Evolutionary conservation across 805 yeast species (phyloP).

Genomic region (Hanseniaspora guilliermondii): DNA sequence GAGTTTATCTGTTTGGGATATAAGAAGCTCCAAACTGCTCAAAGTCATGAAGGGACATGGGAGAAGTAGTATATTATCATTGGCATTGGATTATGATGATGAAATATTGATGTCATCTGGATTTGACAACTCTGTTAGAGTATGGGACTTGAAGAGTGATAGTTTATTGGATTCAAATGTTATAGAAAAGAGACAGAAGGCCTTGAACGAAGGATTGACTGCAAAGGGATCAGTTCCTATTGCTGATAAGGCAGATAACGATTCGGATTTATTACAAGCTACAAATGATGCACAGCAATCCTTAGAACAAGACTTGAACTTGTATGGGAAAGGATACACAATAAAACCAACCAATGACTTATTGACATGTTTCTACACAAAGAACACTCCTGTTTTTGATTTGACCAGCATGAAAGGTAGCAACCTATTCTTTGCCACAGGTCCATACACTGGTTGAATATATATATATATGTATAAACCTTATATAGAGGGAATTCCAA

Average conservation of each 20-base stretch:
- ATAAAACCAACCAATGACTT: constrained; percentile 78
- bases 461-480: neutral
- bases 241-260: neutral
- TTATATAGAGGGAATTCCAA: neutral
- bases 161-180: constrained; percentile 61
- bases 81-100: constrained; percentile 78
- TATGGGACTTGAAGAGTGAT: constrained; percentile 87
- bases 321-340: constrained; percentile 47
- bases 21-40: constrained; percentile 76
- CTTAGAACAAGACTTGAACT: constrained; percentile 29
- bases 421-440: constrained; percentile 84
- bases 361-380: constrained; percentile 85
- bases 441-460: constrained; percentile 48
- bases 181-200: constrained; percentile 47
- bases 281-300: constrained; percentile 16
- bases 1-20: constrained; percentile 82
- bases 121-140: constrained; percentile 83
- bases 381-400: constrained; percentile 84
- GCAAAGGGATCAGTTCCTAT: constrained; percentile 17
- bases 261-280: constrained; percentile 16
- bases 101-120: constrained; percentile 82
- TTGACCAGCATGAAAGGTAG: constrained; percentile 76
- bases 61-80: constrained; percentile 67
- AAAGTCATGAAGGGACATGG: constrained; percentile 96
- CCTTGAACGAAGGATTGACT: constrained; percentile 17